These are phyloP conservation scores for Leccinum subgranulosum DNA, from an alignment of 768 basidiomycete genomes.

Conservation along the genomic window DNA sequence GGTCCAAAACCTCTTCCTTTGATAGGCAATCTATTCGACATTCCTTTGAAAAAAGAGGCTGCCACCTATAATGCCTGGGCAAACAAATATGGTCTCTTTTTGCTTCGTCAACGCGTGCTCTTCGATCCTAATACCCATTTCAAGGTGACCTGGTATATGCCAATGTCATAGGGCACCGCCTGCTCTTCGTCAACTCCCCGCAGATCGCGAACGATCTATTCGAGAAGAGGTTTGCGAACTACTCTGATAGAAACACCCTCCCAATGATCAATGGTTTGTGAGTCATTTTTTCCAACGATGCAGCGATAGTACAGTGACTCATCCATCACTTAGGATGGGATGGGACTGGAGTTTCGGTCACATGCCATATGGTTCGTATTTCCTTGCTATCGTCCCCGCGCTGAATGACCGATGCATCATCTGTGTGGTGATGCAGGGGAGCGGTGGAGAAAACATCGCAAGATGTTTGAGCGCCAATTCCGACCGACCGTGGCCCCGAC, in stretches of 20 bases:
- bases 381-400: neutral
- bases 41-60: constrained; percentile 39
- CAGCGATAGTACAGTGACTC: neutral
- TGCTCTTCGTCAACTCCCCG: constrained; percentile 48
- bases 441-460: constrained; percentile 50
- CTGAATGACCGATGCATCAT: neutral
- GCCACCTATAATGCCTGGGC: constrained; percentile 43
- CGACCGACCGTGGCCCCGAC: constrained; percentile 39
- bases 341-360: constrained; percentile 54
- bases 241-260: constrained; percentile 49
- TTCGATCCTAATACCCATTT: neutral
- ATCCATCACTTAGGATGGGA: constrained; percentile 37
- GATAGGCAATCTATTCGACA: constrained; percentile 50
- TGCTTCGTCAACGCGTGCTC: neutral
- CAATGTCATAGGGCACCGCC: constrained; percentile 45
- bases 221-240: constrained; percentile 53
- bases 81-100: constrained; percentile 32
- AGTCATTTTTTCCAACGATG: constrained; percentile 8
- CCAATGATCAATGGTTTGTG: constrained; percentile 52
- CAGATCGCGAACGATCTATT: constrained; percentile 50
- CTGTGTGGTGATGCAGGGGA: constrained; percentile 36
- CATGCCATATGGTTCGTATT: constrained; percentile 45
- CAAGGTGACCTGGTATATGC: constrained; percentile 53
- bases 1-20: constrained; percentile 53
- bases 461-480: constrained; percentile 52